phyloP scores from a whole-genome alignment of 2,329 filamentous ascomycete genomes.

The Xylariaceae sp. region DNA sequence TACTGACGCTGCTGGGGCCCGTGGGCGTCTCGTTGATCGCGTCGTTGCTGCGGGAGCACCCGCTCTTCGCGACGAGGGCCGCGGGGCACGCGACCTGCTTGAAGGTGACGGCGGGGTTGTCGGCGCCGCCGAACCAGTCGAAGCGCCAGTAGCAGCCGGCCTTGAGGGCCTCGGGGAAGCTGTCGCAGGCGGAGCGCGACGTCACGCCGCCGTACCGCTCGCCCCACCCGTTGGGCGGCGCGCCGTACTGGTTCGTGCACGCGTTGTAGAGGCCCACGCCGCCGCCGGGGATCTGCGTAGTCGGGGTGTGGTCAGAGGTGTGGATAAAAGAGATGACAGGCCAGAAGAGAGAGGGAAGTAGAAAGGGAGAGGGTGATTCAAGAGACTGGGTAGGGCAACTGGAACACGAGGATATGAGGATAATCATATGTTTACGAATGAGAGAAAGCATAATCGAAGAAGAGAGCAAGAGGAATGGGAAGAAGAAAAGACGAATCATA shows the following conservation, averaged over 20 bases:
- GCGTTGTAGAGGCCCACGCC: conserved; percentile 60
- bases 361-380: neutral
- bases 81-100: conserved; percentile 61
- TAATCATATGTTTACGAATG: too few species aligned
- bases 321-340: too few species aligned
- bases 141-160: conserved; percentile 68
- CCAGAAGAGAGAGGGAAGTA: conserved; percentile 4
- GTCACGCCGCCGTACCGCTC: conserved; percentile 63
- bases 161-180: conserved; percentile 59
- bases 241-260: conserved; percentile 51
- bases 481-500: conserved; percentile 31
- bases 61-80: conserved; percentile 50
- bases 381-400: too few species aligned
- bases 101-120: conserved; percentile 63
- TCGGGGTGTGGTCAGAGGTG: too few species aligned
- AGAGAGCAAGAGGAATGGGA: neutral
- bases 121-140: conserved; percentile 65
- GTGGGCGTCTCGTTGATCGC: conserved; percentile 44
- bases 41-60: conserved; percentile 42
- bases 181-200: conserved; percentile 56
- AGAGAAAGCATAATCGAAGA: too few species aligned
- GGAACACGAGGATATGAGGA: too few species aligned
- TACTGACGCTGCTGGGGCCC: conserved; percentile 36
- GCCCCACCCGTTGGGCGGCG: conserved; percentile 58
- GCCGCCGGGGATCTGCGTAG: conserved; percentile 53